Evolutionary conservation across 148 eudicot genomes (phyloP), one percentile per base, ranked within the genome.

Genomic region (Heliosperma pusillum): DNA sequence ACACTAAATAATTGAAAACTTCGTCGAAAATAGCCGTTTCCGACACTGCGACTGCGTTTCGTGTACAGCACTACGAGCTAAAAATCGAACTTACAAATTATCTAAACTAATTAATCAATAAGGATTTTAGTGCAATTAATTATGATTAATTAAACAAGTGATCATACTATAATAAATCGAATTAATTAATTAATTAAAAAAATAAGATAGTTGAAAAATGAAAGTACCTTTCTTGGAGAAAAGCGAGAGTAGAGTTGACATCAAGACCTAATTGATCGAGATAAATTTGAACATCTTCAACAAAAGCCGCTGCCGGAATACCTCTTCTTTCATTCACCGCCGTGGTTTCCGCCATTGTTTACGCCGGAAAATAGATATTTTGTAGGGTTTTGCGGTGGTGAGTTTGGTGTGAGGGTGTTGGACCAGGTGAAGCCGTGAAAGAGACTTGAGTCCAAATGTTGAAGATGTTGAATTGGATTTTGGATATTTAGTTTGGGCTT

Each of bases 211-310:
- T 15, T 29, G 47, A 27, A 0, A 61, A 50, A 64, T 76, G 59
- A 70, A 10, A 22, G 50, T 58, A 92, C 97, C 97, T 84, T 84
- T 92, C 93, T 85, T 92, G 97, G 72, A 92, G 87, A 77, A 90
- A 90, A 65, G 90, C 80, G 74, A 92, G 93, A 76, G 93, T 80
- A 3, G 97, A 87, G 83, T 77, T 92, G 61, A 86, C 93, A 69
- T 92, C 97, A 40, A 92, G 93, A 70, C 83, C 79, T n/a, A 82
- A 81, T 77, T 88, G 89, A 72, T 80, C 42, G 22, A 92, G 89
- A 66, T 86, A 92, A 26, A 83, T 81, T 71, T 90, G 90, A 7
- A 92, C 96, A 74, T 92, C 96, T 74, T 86, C 88, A 2, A 92
- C 96, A 47, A 89, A 92, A 25, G 86, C 62, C 26, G 93, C 97